Evolutionary conservation across 768 basidiomycete species (phyloP).

Genomic region (Heimioporus sp.): DNA sequence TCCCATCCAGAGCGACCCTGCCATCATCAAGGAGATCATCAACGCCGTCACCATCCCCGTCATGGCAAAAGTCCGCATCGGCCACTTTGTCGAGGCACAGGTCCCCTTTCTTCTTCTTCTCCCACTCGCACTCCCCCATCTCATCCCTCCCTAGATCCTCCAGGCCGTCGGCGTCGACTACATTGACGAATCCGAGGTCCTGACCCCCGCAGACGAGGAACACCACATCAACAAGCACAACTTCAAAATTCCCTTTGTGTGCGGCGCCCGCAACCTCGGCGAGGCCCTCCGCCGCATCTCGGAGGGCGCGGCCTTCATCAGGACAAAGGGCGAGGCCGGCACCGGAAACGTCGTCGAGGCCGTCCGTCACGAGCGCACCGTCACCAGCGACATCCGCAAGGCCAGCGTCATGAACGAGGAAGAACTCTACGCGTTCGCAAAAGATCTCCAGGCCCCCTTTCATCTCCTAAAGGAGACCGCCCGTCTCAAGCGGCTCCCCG

Average conservation of each 20-base stretch:
- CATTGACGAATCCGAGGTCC: constrained; percentile 91
- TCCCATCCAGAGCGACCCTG: constrained; percentile 73
- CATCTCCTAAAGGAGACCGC: constrained; percentile 96
- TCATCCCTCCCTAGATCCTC: constrained; percentile 58
- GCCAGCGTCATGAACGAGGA: constrained; percentile 90
- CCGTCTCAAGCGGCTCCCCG: constrained; percentile 87
- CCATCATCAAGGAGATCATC: constrained; percentile 96
- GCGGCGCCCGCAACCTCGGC: constrained; percentile 92
- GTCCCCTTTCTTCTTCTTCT: constrained; percentile 31
- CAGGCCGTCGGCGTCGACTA: constrained; percentile 96
- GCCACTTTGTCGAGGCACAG: constrained; percentile 97
- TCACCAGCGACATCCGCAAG: constrained; percentile 81
- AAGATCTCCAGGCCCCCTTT: constrained; percentile 90
- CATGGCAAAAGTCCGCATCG: constrained; percentile 96
- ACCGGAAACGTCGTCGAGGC: constrained; percentile 93
- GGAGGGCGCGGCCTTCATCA: constrained; percentile 97
- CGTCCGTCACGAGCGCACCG: constrained; percentile 85
- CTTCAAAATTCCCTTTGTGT: constrained; percentile 95
- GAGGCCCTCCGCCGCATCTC: constrained; percentile 95
- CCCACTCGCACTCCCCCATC: background rate
- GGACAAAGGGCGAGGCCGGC: constrained; percentile 93
- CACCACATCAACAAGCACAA: constrained; percentile 96
- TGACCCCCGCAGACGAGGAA: constrained; percentile 95
- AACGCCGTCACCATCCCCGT: constrained; percentile 95
- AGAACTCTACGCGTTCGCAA: constrained; percentile 91